Conservation (phyloP, 768 basidiomycete species). For the Nidularia pulvinata region DNA sequence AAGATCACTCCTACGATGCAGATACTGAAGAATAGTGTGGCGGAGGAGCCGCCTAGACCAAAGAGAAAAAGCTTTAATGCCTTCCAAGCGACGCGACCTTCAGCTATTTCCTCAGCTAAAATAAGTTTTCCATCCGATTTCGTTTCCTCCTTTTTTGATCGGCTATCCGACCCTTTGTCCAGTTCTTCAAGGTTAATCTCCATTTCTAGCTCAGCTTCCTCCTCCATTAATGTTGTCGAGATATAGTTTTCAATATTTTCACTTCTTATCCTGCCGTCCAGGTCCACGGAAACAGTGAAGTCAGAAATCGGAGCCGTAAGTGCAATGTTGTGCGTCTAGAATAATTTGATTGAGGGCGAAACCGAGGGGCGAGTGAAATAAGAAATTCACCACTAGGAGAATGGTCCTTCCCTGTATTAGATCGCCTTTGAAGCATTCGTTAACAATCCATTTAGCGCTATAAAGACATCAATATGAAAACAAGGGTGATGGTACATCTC, state of each 20-base stretch:
- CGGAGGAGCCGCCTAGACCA: slow-evolving; percentile 28
- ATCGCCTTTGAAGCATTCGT: slow-evolving; percentile 78
- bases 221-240: neutral
- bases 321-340: slow-evolving; percentile 49
- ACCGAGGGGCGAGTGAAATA: neutral
- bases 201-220: slow-evolving; percentile 14
- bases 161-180: slow-evolving; percentile 23
- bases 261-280: slow-evolving; percentile 50
- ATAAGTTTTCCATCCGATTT: slow-evolving; percentile 52
- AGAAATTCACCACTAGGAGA: slow-evolving; percentile 64
- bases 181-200: slow-evolving; percentile 19
- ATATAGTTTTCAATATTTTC: slow-evolving; percentile 27
- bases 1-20: slow-evolving; percentile 18
- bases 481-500: neutral
- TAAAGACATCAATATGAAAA: slow-evolving; percentile 27
- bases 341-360: neutral
- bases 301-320: slow-evolving; percentile 52
- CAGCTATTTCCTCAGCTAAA: slow-evolving; percentile 55
- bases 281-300: slow-evolving; percentile 53
- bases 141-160: slow-evolving; percentile 18
- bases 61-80: slow-evolving; percentile 34
- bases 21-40: slow-evolving; percentile 23
- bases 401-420: slow-evolving; percentile 80
- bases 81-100: slow-evolving; percentile 54
- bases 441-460: slow-evolving; percentile 83